phyloP scores from a whole-genome alignment of 2,329 filamentous ascomycete species.

The Niveomyces coronatus region DNA sequence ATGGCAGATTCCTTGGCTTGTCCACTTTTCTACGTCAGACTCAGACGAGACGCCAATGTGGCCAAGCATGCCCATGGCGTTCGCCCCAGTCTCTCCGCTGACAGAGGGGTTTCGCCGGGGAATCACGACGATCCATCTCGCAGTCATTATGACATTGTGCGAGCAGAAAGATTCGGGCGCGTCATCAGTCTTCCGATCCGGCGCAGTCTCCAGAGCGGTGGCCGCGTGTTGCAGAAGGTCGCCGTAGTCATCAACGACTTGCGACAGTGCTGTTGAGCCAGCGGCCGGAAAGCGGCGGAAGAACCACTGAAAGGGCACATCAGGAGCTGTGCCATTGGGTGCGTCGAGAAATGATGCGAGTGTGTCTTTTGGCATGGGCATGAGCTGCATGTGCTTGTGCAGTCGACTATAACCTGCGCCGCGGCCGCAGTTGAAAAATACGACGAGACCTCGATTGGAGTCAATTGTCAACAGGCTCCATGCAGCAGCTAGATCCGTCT shows the following conservation, averaged over 20 bases:
- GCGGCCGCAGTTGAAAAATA: constrained; percentile 37
- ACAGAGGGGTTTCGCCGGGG: constrained; percentile 27
- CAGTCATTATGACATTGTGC: constrained; percentile 36
- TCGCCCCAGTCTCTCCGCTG: constrained; percentile 26
- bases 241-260: constrained; percentile 17
- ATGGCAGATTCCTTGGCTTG: neutral
- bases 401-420: constrained; percentile 33
- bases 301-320: constrained; percentile 27
- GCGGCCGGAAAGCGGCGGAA: constrained; percentile 12
- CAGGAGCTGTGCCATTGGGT: constrained; percentile 4
- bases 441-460: constrained; percentile 22
- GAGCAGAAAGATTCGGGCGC: constrained; percentile 17
- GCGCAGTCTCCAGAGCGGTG: neutral
- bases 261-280: neutral
- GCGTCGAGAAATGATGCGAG: constrained; percentile 19
- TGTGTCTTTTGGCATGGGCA: constrained; percentile 21
- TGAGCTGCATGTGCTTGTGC: constrained; percentile 39
- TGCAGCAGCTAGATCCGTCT: constrained; percentile 29
- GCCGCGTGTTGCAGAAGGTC: constrained; percentile 13
- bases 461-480: constrained; percentile 19
- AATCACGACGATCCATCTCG: constrained; percentile 35
- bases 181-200: constrained; percentile 4
- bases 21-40: constrained; percentile 8
- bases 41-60: constrained; percentile 7
- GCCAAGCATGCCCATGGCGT: constrained; percentile 38